Evolutionary conservation across 2,329 filamentous ascomycete genomes (phyloP).

Genomic region (Magnaporthiopsis incrustans): DNA sequence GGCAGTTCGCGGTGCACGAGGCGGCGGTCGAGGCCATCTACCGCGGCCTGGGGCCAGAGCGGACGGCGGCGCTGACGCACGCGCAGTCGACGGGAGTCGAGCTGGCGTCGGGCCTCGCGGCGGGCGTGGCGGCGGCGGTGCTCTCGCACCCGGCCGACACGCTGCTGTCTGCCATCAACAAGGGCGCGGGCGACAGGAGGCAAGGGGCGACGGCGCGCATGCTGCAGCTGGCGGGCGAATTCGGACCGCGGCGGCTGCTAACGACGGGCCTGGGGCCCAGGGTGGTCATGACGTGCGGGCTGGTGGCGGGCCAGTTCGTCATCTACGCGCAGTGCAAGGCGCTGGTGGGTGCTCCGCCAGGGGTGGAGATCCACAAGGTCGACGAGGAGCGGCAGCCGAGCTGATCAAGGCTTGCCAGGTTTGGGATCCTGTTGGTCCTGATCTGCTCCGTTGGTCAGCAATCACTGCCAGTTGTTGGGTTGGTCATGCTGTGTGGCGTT

Average conservation of each 20-base stretch:
- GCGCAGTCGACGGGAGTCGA: conserved; percentile 75
- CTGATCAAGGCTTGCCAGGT: background rate
- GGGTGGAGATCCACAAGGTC: conserved; percentile 47
- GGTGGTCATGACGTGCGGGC: conserved; percentile 44
- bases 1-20: conserved; percentile 92
- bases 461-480: background rate
- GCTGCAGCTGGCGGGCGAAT: conserved; percentile 43
- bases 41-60: conserved; percentile 53
- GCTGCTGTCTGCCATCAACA: conserved; percentile 47
- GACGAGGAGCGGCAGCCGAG: conserved; percentile 5
- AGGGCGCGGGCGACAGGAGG: conserved; percentile 39
- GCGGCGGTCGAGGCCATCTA: conserved; percentile 75
- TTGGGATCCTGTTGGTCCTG: background rate
- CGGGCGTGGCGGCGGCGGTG: conserved; percentile 80
- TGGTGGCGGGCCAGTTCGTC: conserved; percentile 46
- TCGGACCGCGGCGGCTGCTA: conserved; percentile 40
- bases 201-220: conserved; percentile 42
- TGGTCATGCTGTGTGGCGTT: background rate
- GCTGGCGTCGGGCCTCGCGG: conserved; percentile 76
- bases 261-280: conserved; percentile 40
- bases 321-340: conserved; percentile 48
- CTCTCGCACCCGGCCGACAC: conserved; percentile 83
- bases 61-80: conserved; percentile 60
- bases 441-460: background rate
- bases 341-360: conserved; percentile 40